Percentiles rank a stretch among this genome's conserved stretches.
These are phyloP conservation scores for Neurospora sp. DNA, from an alignment of 495 filamentous ascomycete species.

Conservation along the genomic window DNA sequence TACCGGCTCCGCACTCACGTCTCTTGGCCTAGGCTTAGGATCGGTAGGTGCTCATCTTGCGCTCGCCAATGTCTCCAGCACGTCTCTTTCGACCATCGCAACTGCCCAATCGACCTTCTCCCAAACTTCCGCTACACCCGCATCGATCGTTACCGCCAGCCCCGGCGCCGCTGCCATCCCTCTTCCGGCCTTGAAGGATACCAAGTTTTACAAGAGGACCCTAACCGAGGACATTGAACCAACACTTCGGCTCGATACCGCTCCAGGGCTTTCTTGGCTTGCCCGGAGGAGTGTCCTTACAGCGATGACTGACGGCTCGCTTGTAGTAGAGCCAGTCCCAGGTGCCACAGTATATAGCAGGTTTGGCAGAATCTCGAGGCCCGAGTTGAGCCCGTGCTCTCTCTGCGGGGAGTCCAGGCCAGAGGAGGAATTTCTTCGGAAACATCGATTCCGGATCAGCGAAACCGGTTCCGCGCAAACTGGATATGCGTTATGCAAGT, in stretches of 20 bases:
- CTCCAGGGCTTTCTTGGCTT: conserved; percentile 88
- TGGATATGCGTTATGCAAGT: conserved; percentile 80
- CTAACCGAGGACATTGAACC: conserved; percentile 90
- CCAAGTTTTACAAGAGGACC: conserved; percentile 83
- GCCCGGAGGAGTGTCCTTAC: conserved; percentile 72
- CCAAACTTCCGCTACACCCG: conserved; percentile 42
- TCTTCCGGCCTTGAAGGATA: conserved; percentile 60
- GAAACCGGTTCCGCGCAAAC: conserved; percentile 72
- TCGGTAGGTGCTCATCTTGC: conserved; percentile 28
- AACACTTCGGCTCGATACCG: conserved; percentile 75
- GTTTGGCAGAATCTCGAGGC: conserved; percentile 42
- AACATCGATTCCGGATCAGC: conserved; percentile 80
- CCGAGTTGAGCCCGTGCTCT: conserved; percentile 61
- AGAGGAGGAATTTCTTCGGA: conserved; percentile 58
- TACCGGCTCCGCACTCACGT: conserved; percentile 10
- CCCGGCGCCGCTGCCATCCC: conserved; percentile 21
- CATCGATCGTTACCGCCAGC: conserved; percentile 32
- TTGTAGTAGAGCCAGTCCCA: conserved; percentile 82
- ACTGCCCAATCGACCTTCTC: conserved; percentile 34
- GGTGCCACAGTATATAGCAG: conserved; percentile 24
- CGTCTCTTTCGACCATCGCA: conserved; percentile 29
- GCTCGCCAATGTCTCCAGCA: conserved; percentile 26
- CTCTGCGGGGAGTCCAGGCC: conserved; percentile 78
- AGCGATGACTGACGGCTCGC: conserved; percentile 73
- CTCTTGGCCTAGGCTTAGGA: conserved; percentile 42